Evolutionary conservation across 192 early-diverging fungal species (phyloP).

Genomic region (Coemansia sp.): DNA sequence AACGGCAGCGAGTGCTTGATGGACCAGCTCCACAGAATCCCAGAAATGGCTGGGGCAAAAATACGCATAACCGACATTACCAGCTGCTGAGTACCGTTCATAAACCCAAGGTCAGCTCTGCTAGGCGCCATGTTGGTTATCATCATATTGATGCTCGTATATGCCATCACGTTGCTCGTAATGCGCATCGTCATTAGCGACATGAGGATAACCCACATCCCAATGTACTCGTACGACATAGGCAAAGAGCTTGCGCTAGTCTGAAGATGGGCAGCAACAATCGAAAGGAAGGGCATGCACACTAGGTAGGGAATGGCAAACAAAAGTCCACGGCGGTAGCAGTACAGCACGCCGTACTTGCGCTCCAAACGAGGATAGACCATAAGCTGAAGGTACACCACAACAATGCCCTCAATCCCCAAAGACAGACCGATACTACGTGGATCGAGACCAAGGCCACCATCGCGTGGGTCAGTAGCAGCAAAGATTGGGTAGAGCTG

Average conservation of each 20-base stretch:
- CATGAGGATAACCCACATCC: slow-evolving; percentile 32
- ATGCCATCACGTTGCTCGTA: slow-evolving; percentile 21
- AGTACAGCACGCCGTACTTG: slow-evolving; percentile 44
- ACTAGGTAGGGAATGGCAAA: slow-evolving; percentile 10
- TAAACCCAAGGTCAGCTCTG: slow-evolving; percentile 25
- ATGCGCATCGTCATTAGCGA: slow-evolving; percentile 17
- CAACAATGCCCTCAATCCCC: slow-evolving; percentile 32
- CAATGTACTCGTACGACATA: slow-evolving; percentile 3
- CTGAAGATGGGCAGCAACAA: not conserved
- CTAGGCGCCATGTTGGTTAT: slow-evolving; percentile 39
- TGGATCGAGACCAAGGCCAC: slow-evolving; percentile 56
- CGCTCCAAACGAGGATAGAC: slow-evolving; percentile 46
- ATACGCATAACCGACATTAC: slow-evolving; percentile 15
- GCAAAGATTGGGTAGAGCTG: slow-evolving; percentile 47
- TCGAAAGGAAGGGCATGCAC: slow-evolving; percentile 10
- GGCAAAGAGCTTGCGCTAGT: not conserved
- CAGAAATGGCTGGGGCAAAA: slow-evolving; percentile 31
- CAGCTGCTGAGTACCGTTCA: slow-evolving; percentile 46
- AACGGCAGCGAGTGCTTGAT: slow-evolving; percentile 36
- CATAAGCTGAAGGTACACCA: slow-evolving; percentile 55
- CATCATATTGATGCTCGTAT: slow-evolving; percentile 40
- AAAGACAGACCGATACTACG: slow-evolving; percentile 55
- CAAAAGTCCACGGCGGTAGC: slow-evolving; percentile 35
- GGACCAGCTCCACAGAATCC: slow-evolving; percentile 36
- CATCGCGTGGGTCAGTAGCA: slow-evolving; percentile 29